Evolutionary conservation across 31 red algal genomes (phyloP).

Genomic region (Odonthalia washingtoniensis): DNA sequence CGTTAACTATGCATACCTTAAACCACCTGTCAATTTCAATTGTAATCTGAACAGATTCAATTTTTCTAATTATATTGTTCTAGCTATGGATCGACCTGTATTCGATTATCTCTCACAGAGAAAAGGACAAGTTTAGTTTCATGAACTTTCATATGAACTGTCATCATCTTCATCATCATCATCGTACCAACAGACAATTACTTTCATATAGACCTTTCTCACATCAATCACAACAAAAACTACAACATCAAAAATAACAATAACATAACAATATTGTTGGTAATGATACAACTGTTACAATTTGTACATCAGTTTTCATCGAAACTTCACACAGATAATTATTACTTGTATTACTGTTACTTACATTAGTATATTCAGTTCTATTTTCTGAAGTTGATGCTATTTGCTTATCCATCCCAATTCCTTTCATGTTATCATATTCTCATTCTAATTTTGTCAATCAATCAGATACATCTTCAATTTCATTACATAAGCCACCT

Average conservation of each 20-base stretch:
- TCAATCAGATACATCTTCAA: slow-evolving; percentile 53
- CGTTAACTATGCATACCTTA: slow-evolving; percentile 71
- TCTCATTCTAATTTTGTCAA: slow-evolving; percentile 59
- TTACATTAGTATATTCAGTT: slow-evolving; percentile 76
- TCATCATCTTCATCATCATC: not conserved
- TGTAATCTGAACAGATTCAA: slow-evolving; percentile 61
- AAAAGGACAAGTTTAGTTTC: slow-evolving; percentile 50
- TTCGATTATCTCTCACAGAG: slow-evolving; percentile 39
- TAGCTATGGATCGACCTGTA: slow-evolving; percentile 60
- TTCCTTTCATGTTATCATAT: no score
- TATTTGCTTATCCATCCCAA: no score
- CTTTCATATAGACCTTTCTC: not conserved
- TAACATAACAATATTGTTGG: no score
- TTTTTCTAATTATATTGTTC: slow-evolving; percentile 55
- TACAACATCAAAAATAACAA: no score
- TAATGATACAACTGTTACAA: not conserved
- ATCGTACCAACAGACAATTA: not conserved
- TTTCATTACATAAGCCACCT: not conserved
- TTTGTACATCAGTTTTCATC: slow-evolving; percentile 62
- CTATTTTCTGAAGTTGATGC: slow-evolving; percentile 87
- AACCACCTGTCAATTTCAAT: slow-evolving; percentile 73
- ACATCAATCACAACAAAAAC: not conserved
- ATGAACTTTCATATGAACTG: not conserved
- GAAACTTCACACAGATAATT: slow-evolving; percentile 61
- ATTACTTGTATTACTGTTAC: slow-evolving; percentile 54